Base-by-base conservation (phyloP, 2,329 filamentous ascomycete genomes). In the Bipolaris bicolor region DNA sequence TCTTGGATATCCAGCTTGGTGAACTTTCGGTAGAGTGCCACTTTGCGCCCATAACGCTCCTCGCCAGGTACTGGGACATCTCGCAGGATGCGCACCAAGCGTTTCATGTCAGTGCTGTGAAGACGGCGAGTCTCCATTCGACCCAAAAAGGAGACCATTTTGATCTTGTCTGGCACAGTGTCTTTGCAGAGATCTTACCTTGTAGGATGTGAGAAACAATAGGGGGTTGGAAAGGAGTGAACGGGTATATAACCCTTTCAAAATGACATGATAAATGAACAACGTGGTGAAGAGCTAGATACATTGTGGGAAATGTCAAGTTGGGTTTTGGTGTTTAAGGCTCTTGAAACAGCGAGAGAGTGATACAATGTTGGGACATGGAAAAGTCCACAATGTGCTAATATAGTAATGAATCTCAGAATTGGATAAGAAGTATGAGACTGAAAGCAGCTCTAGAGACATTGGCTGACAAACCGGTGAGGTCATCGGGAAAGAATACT, bases 51-150 rank as follows among this genome's bases (percentile, higher is more conserved):
- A 15, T 56, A 52, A 26, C 15, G 22, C 7, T 43, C n/a, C 9
- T 55, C 52, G 2, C n/a, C 15, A 6, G 49, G 36, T 24, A 41
- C 39, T 18, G 66, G 56, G 3, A 58, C 48, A 36, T 40, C 46
- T 15, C 60, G 61, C 7, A 73, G 51, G 34, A 74, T 52, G 11
- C 49, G 55, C n/a, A 61, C 63, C 7, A 75, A 53, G 1, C 54
- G 56, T 24, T 69, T 68, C 46, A 74, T 70, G 9, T 72, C 70
- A 18, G 24, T n/a, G 43, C 64, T 60, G 18, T 60, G 51, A 16
- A 73, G 65, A 40, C 52, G 57, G 3, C 59, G 58, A 5, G 63
- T 65, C 13, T 59, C 52, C 55, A 65, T 64, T 22, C 51, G 55
- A 11, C 43, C 50, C 13, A 52, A 20, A 47, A 58, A 58, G 7